phyloP scores from a whole-genome alignment of 129 eudicot genomes.

The Arctium minus region DNA sequence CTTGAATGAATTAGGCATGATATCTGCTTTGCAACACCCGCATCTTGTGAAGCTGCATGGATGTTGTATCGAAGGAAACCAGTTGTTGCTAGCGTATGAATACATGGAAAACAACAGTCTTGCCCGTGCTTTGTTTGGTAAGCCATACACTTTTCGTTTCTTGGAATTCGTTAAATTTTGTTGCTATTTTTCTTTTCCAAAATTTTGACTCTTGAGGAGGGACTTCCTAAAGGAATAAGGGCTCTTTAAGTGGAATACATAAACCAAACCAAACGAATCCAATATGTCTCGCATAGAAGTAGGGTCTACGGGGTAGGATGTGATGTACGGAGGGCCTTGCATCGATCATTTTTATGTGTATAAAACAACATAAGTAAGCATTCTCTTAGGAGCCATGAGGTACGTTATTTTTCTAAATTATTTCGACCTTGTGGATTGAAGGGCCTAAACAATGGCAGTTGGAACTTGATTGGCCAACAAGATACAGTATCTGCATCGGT shows the following conservation, averaged over 20 bases:
- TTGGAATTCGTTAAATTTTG: not conserved
- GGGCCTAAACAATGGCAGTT: conserved; percentile 47
- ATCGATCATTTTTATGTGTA: not conserved
- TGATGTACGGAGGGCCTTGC: too few relatives aligned
- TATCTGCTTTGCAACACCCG: conserved; percentile 69
- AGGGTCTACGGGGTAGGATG: not conserved
- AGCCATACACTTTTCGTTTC: not conserved
- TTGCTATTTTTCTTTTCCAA: too few relatives aligned
- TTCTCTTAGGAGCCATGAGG: not conserved
- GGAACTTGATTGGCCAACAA: conserved; percentile 65
- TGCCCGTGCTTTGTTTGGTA: conserved; percentile 78
- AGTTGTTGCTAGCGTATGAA: conserved; percentile 64
- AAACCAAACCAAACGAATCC: too few relatives aligned
- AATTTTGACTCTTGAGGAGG: not conserved
- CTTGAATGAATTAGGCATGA: conserved; percentile 75
- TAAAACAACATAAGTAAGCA: not conserved
- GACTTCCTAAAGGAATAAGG: not conserved
- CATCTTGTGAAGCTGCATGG: conserved; percentile 69
- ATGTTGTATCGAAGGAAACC: conserved; percentile 67
- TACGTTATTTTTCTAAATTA: conserved; percentile 9
- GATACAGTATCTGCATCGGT: conserved; percentile 59
- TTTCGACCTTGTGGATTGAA: conserved; percentile 15
- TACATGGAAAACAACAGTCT: conserved; percentile 80
- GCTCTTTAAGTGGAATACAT: not conserved
- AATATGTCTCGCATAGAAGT: not conserved